A percentile compares a stretch with the other conserved stretches of the same genome.
Conservation (phyloP, 2,329 filamentous ascomycete genomes). For the Nemania sp. region DNA sequence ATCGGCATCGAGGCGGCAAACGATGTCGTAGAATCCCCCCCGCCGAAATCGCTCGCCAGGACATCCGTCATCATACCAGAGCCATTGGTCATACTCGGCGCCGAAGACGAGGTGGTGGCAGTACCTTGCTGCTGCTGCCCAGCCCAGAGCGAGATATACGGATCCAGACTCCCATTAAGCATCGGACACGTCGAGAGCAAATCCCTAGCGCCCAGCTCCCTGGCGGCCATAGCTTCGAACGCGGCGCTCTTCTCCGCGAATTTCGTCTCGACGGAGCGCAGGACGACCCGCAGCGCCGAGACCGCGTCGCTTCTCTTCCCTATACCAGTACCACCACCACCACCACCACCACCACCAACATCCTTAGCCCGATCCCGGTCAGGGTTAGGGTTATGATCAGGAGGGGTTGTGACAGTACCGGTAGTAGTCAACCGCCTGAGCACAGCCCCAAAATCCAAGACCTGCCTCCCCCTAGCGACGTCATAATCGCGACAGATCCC, state of each 20-base stretch:
- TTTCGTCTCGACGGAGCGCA: constrained; percentile 51
- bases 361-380: constrained; percentile 20
- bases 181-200: constrained; percentile 49
- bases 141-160: constrained; percentile 51
- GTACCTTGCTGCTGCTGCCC: constrained; percentile 41
- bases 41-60: background rate
- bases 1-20: constrained; percentile 16
- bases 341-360: background rate
- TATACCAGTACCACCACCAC: background rate
- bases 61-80: constrained; percentile 6
- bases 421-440: constrained; percentile 1
- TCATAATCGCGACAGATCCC: constrained; percentile 44
- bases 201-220: constrained; percentile 18
- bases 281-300: constrained; percentile 50
- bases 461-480: constrained; percentile 41
- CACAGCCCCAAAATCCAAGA: constrained; percentile 43
- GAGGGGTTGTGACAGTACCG: no score
- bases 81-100: constrained; percentile 9
- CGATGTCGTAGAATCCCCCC: background rate
- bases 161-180: constrained; percentile 54
- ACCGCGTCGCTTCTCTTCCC: constrained; percentile 45
- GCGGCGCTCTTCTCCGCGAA: constrained; percentile 47
- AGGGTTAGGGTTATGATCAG: background rate
- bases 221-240: constrained; percentile 32
- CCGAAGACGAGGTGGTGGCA: constrained; percentile 1